A percentile compares a stretch with the other conserved stretches of the same genome.
Conservation (phyloP, 2,329 filamentous ascomycete genomes). For the Nemania abortiva region DNA sequence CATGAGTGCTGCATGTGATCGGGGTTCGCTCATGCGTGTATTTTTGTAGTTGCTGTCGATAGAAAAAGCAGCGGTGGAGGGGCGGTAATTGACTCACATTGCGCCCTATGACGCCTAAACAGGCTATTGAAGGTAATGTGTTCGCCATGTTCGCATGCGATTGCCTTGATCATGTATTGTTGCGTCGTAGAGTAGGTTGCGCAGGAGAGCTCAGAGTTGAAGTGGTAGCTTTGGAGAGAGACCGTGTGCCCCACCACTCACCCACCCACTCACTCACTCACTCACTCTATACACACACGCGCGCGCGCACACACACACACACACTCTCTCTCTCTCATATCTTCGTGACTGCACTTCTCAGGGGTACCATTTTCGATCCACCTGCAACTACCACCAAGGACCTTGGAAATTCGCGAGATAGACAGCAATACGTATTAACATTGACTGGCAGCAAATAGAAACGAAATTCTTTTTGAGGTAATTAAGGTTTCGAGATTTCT, state of each 20-base stretch:
- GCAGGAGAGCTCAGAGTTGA: slow-evolving; percentile 10
- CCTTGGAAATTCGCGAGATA: too few relatives aligned
- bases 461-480: too few relatives aligned
- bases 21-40: neutral
- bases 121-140: slow-evolving; percentile 84
- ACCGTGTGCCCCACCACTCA: slow-evolving; percentile 31
- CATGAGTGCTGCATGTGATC: neutral
- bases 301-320: too few relatives aligned
- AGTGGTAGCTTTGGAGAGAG: slow-evolving; percentile 3
- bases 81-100: slow-evolving; percentile 69
- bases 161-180: slow-evolving; percentile 9
- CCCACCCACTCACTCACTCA: too few relatives aligned
- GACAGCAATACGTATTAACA: too few relatives aligned
- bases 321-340: too few relatives aligned
- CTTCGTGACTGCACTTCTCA: too few relatives aligned
- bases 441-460: too few relatives aligned
- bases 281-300: too few relatives aligned
- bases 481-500: neutral
- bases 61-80: neutral
- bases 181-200: neutral
- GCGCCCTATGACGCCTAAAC: slow-evolving; percentile 92
- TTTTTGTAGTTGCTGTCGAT: neutral
- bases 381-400: too few relatives aligned
- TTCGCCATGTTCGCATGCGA: slow-evolving; percentile 62
- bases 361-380: too few relatives aligned